phyloP scores from a whole-genome alignment of 352 stramenopile genomes.

The Phytophthora pistaciae region DNA sequence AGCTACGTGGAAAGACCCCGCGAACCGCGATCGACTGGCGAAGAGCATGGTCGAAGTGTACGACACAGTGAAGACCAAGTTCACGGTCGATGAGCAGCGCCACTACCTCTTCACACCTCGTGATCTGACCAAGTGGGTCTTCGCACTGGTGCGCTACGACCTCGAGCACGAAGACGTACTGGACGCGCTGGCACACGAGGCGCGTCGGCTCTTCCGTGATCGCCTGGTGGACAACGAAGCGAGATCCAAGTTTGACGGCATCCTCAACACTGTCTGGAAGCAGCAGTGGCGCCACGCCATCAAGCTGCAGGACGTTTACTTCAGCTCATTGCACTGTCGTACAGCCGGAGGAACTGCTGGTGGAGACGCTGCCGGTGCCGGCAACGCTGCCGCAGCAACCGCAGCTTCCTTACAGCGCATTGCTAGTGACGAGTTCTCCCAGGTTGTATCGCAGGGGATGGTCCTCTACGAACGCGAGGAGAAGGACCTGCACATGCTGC shows the following conservation, averaged over 20 bases:
- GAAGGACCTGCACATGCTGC: conserved; percentile 93
- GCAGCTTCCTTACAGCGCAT: conserved; percentile 63
- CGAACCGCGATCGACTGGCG: conserved; percentile 86
- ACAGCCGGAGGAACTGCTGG: conserved; percentile 31
- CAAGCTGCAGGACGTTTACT: conserved; percentile 89
- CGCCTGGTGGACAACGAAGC: conserved; percentile 88
- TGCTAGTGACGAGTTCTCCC: conserved; percentile 83
- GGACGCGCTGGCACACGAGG: conserved; percentile 93
- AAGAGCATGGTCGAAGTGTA: conserved; percentile 93
- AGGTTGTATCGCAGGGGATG: conserved; percentile 89
- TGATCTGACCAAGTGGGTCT: conserved; percentile 94
- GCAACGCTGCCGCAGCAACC: conserved; percentile 14
- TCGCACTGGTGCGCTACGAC: conserved; percentile 92
- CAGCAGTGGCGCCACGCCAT: conserved; percentile 81
- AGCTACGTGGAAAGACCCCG: conserved; percentile 57
- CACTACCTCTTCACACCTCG: conserved; percentile 96
- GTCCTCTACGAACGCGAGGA: conserved; percentile 96
- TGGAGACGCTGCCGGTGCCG: conserved; percentile 20
- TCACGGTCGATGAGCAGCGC: conserved; percentile 94
- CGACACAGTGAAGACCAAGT: conserved; percentile 88
- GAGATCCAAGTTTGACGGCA: conserved; percentile 83
- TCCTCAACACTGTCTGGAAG: conserved; percentile 87
- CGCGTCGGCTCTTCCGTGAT: conserved; percentile 89
- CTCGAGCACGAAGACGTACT: conserved; percentile 89
- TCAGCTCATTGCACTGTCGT: conserved; percentile 81